Conservation (phyloP, 1,139 yeast species). For the Candida smagusa region DNA sequence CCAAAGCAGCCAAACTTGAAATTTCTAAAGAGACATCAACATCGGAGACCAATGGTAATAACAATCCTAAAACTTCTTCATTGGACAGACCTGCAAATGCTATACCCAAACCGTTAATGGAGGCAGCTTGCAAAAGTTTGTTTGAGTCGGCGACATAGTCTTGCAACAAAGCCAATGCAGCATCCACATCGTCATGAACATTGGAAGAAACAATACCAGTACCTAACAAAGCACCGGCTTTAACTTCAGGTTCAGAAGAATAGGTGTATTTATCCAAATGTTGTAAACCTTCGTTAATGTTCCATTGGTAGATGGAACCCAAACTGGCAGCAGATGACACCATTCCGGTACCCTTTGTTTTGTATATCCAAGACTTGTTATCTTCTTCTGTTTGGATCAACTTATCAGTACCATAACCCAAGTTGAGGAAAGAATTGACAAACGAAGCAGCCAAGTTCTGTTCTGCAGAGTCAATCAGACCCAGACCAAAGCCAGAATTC, state of each 20-base stretch:
- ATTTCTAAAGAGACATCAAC: conserved; percentile 71
- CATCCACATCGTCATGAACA: conserved; percentile 94
- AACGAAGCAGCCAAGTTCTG: conserved; percentile 95
- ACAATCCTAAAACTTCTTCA: conserved; percentile 72
- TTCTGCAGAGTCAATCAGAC: conserved; percentile 87
- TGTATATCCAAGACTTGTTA: conserved; percentile 80
- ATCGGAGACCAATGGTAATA: conserved; percentile 87
- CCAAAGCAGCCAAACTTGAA: conserved; percentile 82
- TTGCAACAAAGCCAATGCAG: conserved; percentile 80
- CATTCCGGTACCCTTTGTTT: conserved; percentile 92
- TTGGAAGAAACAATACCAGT: conserved; percentile 93
- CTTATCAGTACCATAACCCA: conserved; percentile 88
- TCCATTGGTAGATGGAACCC: conserved; percentile 92
- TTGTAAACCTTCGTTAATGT: conserved; percentile 84
- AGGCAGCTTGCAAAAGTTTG: conserved; percentile 65
- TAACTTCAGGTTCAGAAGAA: conserved; percentile 80
- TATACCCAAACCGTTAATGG: conserved; percentile 87
- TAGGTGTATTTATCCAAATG: conserved; percentile 85
- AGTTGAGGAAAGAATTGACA: conserved; percentile 86
- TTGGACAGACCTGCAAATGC: conserved; percentile 95
- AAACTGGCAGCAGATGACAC: conserved; percentile 90
- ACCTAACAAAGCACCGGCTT: conserved; percentile 96
- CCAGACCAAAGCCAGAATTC: conserved; percentile 53
- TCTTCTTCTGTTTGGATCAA: conserved; percentile 73
- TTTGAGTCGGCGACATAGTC: conserved; percentile 63